Evolutionary conservation across 139 green algal genomes (phyloP).

Genomic region (Yamagishiella unicocca): DNA sequence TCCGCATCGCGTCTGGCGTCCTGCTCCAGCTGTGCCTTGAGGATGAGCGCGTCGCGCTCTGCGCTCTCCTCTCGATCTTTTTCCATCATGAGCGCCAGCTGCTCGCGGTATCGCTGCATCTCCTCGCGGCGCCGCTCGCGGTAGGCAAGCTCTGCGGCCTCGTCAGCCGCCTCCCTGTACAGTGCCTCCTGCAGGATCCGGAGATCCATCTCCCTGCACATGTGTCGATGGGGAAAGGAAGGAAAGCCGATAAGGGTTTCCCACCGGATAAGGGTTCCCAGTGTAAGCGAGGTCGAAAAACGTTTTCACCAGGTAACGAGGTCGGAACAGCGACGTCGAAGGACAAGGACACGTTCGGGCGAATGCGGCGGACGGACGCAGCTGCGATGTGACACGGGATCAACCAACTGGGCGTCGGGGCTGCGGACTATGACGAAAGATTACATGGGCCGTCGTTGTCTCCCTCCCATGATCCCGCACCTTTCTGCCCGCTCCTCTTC

Average conservation of each 20-base stretch:
- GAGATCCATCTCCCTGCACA: conserved; percentile 68
- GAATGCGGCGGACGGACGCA: no score
- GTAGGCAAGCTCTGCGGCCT: conserved; percentile 57
- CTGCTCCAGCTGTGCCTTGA: conserved; percentile 50
- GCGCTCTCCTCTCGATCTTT: conserved; percentile 61
- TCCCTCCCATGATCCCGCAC: no score
- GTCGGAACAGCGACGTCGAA: no score
- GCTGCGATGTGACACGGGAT: no score
- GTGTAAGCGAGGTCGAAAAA: no score
- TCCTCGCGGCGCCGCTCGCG: conserved; percentile 60
- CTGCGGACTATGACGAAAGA: no score
- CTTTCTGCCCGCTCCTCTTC: conserved; percentile 62
- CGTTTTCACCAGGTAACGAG: no score
- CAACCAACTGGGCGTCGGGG: no score
- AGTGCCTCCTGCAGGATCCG: conserved; percentile 71
- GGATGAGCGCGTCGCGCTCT: conserved; percentile 66
- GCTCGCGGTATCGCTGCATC: conserved; percentile 58
- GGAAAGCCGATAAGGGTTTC: no score
- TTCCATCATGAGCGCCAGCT: conserved; percentile 70
- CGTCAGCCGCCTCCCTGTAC: conserved; percentile 61
- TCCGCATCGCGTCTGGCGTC: conserved; percentile 66
- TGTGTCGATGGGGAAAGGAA: neutral
- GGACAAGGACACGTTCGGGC: no score
- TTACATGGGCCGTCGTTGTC: no score
- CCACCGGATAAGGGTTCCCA: no score